A percentile compares a stretch with the other conserved stretches of the same genome.
Conservation (phyloP, 2,329 filamentous ascomycete species). For the Colletotrichum australisinense region DNA sequence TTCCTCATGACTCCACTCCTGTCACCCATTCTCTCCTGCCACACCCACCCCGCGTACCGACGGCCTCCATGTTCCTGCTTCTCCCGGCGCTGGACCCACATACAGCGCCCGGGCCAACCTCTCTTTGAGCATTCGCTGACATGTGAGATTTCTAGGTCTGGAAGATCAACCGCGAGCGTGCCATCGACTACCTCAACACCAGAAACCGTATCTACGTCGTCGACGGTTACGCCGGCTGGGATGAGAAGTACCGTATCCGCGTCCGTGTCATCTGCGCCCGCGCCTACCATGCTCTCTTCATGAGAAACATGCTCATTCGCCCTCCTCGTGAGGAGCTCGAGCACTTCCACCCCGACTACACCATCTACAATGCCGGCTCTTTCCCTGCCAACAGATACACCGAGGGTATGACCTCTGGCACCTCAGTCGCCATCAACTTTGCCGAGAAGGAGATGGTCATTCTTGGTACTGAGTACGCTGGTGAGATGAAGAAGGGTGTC, state of each 20-base stretch:
- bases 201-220: slow-evolving; percentile 98
- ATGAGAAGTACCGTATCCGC: slow-evolving; percentile 96
- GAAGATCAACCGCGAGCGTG: slow-evolving; percentile 99
- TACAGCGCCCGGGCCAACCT: not conserved
- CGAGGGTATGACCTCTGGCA: slow-evolving; percentile 97
- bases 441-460: slow-evolving; percentile 99
- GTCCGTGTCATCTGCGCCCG: slow-evolving; percentile 98
- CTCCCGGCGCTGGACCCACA: slow-evolving; percentile 8
- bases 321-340: slow-evolving; percentile 91
- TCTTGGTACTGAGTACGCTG: slow-evolving; percentile 97
- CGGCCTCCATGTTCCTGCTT: slow-evolving; percentile 11
- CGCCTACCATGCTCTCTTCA: slow-evolving; percentile 99
- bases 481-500: slow-evolving; percentile 97
- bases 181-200: slow-evolving; percentile 99
- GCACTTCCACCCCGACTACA: slow-evolving; percentile 98
- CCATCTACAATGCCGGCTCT: slow-evolving; percentile 98
- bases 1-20: not conserved
- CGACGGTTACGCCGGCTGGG: slow-evolving; percentile 98
- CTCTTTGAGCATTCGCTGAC: slow-evolving; percentile 17
- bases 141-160: slow-evolving; percentile 76
- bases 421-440: slow-evolving; percentile 98
- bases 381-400: slow-evolving; percentile 99
- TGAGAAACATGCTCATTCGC: slow-evolving; percentile 99
- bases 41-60: not conserved
- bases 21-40: not conserved